Evolutionary conservation across 2,329 filamentous ascomycete genomes (phyloP).

Genomic region (Microcyclospora tardicrescens): DNA sequence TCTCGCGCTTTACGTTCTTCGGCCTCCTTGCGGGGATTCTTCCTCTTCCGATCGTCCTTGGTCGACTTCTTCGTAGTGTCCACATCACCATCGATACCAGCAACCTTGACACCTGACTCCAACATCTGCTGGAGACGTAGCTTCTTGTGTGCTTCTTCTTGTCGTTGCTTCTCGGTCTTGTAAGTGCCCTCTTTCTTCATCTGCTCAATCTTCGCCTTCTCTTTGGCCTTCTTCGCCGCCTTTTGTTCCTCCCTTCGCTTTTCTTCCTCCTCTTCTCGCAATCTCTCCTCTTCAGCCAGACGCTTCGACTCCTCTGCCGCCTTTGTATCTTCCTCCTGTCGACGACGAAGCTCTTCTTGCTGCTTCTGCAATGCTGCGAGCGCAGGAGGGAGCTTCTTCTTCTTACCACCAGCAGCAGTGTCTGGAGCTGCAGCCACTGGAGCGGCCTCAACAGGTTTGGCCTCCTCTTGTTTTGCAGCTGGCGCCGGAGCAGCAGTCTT

Average conservation of each 20-base stretch:
- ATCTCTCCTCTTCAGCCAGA: constrained; percentile 49
- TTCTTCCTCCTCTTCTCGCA: constrained; percentile 56
- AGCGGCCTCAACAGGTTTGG: constrained; percentile 33
- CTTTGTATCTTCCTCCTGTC: constrained; percentile 49
- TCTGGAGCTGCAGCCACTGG: constrained; percentile 38
- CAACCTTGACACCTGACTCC: constrained; percentile 53
- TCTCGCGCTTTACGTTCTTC: constrained; percentile 39
- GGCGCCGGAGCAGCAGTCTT: constrained; percentile 40
- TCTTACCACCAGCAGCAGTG: constrained; percentile 48
- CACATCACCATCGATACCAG: constrained; percentile 44
- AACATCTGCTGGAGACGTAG: constrained; percentile 76
- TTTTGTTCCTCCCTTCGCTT: constrained; percentile 60
- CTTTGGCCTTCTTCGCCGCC: constrained; percentile 68
- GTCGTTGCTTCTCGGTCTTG: constrained; percentile 72
- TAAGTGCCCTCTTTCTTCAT: constrained; percentile 81
- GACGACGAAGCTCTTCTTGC: constrained; percentile 60
- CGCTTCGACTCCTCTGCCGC: constrained; percentile 12
- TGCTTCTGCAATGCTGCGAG: constrained; percentile 65
- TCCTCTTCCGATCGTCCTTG: constrained; percentile 66
- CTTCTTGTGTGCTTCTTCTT: constrained; percentile 67
- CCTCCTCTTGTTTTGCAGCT: constrained; percentile 20
- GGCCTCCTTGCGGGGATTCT: constrained; percentile 50
- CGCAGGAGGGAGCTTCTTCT: constrained; percentile 75
- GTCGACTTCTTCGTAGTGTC: constrained; percentile 62
- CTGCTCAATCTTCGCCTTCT: constrained; percentile 76